phyloP scores from a whole-genome alignment of 352 stramenopile genomes.

The Pythium pyrilobum region DNA sequence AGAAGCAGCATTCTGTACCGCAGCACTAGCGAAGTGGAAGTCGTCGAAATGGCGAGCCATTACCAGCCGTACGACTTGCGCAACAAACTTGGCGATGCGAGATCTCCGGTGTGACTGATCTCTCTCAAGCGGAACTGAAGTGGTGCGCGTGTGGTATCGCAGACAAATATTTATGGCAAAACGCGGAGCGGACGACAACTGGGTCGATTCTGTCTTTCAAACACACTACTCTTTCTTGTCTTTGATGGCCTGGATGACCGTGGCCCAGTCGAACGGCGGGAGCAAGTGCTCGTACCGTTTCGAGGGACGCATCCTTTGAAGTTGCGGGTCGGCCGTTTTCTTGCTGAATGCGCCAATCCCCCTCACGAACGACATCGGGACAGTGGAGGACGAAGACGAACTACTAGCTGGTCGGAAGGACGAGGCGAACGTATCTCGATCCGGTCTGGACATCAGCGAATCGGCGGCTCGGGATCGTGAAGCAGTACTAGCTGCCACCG shows the following conservation, averaged over 20 bases:
- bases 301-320: constrained; percentile 1
- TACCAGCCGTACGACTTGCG: constrained; percentile 11
- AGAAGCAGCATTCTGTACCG: constrained; percentile 17
- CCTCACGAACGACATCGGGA: too few relatives aligned
- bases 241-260: constrained; percentile 4
- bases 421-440: background rate
- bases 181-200: too few relatives aligned
- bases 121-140: too few relatives aligned
- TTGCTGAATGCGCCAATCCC: constrained; percentile 12
- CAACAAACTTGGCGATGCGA: constrained; percentile 1
- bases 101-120: background rate
- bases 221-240: constrained; percentile 5
- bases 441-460: background rate
- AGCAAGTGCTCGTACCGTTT: constrained; percentile 22
- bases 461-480: too few relatives aligned
- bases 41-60: constrained; percentile 8
- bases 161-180: background rate
- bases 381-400: too few relatives aligned
- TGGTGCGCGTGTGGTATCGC: background rate
- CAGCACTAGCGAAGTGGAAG: constrained; percentile 13
- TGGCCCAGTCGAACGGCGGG: constrained; percentile 12
- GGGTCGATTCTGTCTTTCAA: too few relatives aligned
- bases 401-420: background rate
- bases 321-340: background rate
- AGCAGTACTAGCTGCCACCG: background rate